Evolutionary conservation across 116 monocot species (phyloP), one percentile per base, ranked within the genome.

Genomic region (Iris pallida): DNA sequence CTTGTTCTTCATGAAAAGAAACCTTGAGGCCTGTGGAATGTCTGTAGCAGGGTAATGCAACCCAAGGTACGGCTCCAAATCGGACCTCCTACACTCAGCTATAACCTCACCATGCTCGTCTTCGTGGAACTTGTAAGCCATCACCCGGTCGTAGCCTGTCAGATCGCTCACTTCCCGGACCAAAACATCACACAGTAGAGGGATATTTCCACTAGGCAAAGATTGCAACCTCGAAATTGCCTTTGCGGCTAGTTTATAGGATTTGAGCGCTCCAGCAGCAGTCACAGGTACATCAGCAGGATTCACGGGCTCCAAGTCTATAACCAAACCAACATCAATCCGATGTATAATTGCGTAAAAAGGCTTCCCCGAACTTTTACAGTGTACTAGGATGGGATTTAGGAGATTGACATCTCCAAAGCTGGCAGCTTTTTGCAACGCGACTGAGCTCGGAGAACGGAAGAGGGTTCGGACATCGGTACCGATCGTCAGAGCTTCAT

Each of bases 21-120:
- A 97, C 54, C 96, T 84, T 4, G 96, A 85, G 5, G 92, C 96
- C 73, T 92, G 96, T 5, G 92, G 96, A 9, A 94, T 90, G 65
- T 94, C 94, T 2, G 90, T 94, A 42, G 90, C 94, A 0, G 90
- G 90, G 63, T 90, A 94, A 62, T 94, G 94, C 69, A 94, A 60
- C 2, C 94, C 90, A 55, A 87, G 72, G 61, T 87, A 90, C 5
- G 94, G 82, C 20, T 94, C 94, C 30, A 94, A 59, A 54, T 90
- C 85, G 3, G 87, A 66, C 54, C 73, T 79, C 7, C 57, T 73
- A 16, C 78, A 77, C 74, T 94, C 87, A 2, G 94, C 72, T 40
- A 90, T 65, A 15, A 93, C 93, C 63, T 93, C 87, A 0, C 90
- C 93, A 17, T 93, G 93, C 78, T 89, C 87, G 56, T 93, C 93